phyloP scores from a whole-genome alignment of 2,329 filamentous ascomycete genomes.

The Aureobasidium leucospermi region DNA sequence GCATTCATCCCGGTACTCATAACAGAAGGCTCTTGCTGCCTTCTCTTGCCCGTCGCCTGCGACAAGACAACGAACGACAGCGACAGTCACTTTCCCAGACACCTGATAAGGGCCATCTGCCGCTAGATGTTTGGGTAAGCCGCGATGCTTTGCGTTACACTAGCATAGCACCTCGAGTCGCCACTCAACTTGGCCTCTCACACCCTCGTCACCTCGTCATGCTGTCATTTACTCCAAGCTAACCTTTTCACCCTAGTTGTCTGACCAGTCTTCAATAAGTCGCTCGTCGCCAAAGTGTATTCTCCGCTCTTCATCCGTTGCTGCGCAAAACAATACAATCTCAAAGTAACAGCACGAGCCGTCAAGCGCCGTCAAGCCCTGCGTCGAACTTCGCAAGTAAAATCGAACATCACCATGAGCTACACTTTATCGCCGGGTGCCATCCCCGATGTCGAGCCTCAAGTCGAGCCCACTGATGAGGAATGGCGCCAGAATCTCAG shows the following conservation, averaged over 20 bases:
- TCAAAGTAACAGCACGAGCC: slow-evolving; percentile 35
- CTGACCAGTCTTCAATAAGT: background rate
- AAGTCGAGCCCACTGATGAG: slow-evolving; percentile 29
- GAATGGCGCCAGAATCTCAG: slow-evolving; percentile 78
- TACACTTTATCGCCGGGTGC: slow-evolving; percentile 38
- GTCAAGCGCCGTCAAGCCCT: slow-evolving; percentile 37
- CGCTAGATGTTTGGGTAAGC: slow-evolving; percentile 15
- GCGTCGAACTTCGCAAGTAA: slow-evolving; percentile 26
- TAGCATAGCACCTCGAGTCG: slow-evolving; percentile 9
- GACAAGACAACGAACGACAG: background rate
- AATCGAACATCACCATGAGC: slow-evolving; percentile 23
- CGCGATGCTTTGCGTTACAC: slow-evolving; percentile 3
- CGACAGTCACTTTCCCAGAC: slow-evolving; percentile 8
- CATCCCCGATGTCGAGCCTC: slow-evolving; percentile 33
- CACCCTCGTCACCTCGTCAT: slow-evolving; percentile 16
- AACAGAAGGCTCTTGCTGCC: background rate
- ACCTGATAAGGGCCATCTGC: slow-evolving; percentile 11
- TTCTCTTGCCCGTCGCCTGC: background rate
- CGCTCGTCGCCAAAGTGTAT: slow-evolving; percentile 56
- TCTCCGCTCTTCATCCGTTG: slow-evolving; percentile 60
- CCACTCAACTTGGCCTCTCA: slow-evolving; percentile 16
- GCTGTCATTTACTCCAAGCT: background rate
- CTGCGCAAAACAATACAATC: slow-evolving; percentile 40
- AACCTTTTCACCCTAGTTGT: background rate
- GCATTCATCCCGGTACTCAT: background rate